Base-by-base conservation (phyloP, 106 monocot species). In the Phalaenopsis equestris region DNA sequence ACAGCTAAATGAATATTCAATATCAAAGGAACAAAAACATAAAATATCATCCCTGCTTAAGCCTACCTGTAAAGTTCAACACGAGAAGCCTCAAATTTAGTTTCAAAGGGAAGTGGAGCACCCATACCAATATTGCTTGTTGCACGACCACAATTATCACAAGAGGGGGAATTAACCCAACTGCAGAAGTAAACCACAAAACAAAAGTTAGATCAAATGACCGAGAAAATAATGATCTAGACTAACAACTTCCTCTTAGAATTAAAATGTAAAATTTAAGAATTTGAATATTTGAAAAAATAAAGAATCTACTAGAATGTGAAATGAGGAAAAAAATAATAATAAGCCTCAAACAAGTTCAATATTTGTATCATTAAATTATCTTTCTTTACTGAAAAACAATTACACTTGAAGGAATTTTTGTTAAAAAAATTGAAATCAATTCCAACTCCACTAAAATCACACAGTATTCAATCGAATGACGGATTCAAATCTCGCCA, bases 151-250 rank as follows among this genome's bases (percentile, higher is more conserved):
- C 94, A 95, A 42, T 83, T 79, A 75, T 92, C 87, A 77, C 94
- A 95, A 61, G 92, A 82, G 43, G 92, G 90, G 64, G 91, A 81
- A 87, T 95, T 95, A 15, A 95, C 90, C 94, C 94, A 95, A 6
- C 94, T 95, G 84, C 82, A 85, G 80, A 77, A 77, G 80, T 23
- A 79, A 81, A 16, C 38, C 6, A 45, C 17, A 45, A 42, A 43
- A 42, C 18, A 12, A 74, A 42, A 74, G 19, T 24, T 45, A 43
- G 39, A 45, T 70, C 12, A 38, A 70, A 70, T 70, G 70, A 14
- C 12, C 4, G 14, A 21, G 36, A 38, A 39, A 39, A 70, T 68
- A 38, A 37, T 68, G 37, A 38, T 39, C 61, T 7, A 38, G 36
- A 38, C n/a, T 70, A 39, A 70, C n/a, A 39, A 70, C 38, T 9